These are phyloP conservation scores for Plantago elongata DNA, from an alignment of 257 asterid genomes.

Conservation along the genomic window DNA sequence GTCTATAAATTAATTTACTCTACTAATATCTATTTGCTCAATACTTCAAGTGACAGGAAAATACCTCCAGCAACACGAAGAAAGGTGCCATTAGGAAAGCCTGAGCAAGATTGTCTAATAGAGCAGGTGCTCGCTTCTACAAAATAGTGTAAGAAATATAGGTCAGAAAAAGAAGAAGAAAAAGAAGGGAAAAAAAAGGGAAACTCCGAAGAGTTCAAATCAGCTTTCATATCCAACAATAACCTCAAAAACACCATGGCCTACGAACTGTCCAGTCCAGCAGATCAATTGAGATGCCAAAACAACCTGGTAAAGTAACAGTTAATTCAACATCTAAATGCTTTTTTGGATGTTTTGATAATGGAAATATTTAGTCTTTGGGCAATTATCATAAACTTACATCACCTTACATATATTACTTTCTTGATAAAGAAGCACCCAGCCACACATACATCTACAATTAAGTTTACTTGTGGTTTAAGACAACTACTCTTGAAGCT, in stretches of 20 bases:
- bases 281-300: conserved; percentile 78
- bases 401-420: no score
- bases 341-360: no score
- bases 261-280: conserved; percentile 92
- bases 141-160: conserved; percentile 3
- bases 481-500: neutral
- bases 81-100: conserved; percentile 96
- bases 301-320: conserved; percentile 51
- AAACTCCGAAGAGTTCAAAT: neutral
- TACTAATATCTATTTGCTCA: neutral
- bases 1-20: neutral
- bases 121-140: conserved; percentile 98
- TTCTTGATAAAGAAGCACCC: no score
- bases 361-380: no score
- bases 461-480: neutral
- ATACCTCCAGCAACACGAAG: conserved; percentile 89
- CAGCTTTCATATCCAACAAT: conserved; percentile 3
- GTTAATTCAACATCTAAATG: conserved; percentile 5
- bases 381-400: no score
- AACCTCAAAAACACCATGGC: conserved; percentile 96
- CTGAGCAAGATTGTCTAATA: conserved; percentile 84
- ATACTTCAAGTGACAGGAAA: neutral
- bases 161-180: conserved; percentile 1
- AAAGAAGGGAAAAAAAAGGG: neutral
- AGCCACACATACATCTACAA: neutral